phyloP scores from a whole-genome alignment of 179 eudicot genomes.

The Dionaea muscipula region DNA sequence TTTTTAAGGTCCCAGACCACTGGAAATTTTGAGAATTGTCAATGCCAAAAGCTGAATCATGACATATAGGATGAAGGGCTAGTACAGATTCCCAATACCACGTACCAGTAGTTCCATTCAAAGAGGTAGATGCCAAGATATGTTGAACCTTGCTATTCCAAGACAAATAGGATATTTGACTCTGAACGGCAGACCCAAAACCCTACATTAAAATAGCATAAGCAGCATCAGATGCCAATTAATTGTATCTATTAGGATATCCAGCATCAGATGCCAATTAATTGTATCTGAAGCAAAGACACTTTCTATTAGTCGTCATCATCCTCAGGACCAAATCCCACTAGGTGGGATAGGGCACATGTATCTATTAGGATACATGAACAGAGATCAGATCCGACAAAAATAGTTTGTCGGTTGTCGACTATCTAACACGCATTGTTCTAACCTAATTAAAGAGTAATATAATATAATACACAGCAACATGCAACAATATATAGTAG shows the following conservation, averaged over 20 bases:
- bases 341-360: no score
- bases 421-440: no score
- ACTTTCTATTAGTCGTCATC: no score
- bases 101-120: constrained; percentile 80
- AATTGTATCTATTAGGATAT: no score
- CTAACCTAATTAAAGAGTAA: no score
- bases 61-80: background rate
- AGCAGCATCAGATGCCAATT: constrained; percentile 4
- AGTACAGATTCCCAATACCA: background rate
- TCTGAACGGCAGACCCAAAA: constrained; percentile 73
- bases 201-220: constrained; percentile 43
- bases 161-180: constrained; percentile 86
- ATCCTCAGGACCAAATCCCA: no score
- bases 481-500: no score
- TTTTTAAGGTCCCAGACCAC: constrained; percentile 97
- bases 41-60: constrained; percentile 6
- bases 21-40: constrained; percentile 15
- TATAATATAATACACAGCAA: no score
- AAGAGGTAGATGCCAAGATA: constrained; percentile 86
- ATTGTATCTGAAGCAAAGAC: no score
- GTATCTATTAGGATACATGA: no score
- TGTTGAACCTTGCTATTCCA: constrained; percentile 94
- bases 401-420: no score
- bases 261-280: constrained; percentile 1
- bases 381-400: no score